phyloP scores from a whole-genome alignment of 331 rosid genomes.

The Acacia concinna region DNA sequence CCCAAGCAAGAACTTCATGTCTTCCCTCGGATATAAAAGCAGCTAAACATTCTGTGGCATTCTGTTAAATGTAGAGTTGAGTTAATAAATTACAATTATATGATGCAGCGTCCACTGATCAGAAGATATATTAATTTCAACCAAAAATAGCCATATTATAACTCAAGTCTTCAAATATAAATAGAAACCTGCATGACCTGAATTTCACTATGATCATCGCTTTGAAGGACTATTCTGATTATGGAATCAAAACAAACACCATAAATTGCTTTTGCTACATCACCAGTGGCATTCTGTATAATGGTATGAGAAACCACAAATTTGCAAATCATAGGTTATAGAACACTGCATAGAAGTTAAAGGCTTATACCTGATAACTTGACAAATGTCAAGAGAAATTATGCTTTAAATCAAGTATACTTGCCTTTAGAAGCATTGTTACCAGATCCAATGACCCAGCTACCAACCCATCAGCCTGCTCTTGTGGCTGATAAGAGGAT shows the following conservation, averaged over 20 bases:
- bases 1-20: constrained; percentile 78
- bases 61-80: constrained; percentile 51
- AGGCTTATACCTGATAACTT: not conserved
- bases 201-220: constrained; percentile 91
- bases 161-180: constrained; percentile 2
- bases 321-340: constrained; percentile 35
- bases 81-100: constrained; percentile 29
- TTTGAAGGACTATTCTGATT: constrained; percentile 67
- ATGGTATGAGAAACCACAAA: constrained; percentile 39
- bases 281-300: constrained; percentile 80
- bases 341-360: constrained; percentile 23
- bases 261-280: constrained; percentile 72
- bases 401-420: constrained; percentile 39
- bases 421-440: constrained; percentile 93
- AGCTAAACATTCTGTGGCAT: constrained; percentile 92
- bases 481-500: constrained; percentile 64
- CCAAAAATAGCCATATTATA: constrained; percentile 5
- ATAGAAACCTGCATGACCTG: constrained; percentile 55
- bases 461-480: constrained; percentile 85
- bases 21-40: constrained; percentile 76
- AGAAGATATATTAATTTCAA: not conserved
- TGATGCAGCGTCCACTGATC: not conserved
- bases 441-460: constrained; percentile 90
- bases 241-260: constrained; percentile 73
- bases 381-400: not conserved